Conservation (phyloP, 805 yeast genomes). For the Ogataea naganishii region DNA sequence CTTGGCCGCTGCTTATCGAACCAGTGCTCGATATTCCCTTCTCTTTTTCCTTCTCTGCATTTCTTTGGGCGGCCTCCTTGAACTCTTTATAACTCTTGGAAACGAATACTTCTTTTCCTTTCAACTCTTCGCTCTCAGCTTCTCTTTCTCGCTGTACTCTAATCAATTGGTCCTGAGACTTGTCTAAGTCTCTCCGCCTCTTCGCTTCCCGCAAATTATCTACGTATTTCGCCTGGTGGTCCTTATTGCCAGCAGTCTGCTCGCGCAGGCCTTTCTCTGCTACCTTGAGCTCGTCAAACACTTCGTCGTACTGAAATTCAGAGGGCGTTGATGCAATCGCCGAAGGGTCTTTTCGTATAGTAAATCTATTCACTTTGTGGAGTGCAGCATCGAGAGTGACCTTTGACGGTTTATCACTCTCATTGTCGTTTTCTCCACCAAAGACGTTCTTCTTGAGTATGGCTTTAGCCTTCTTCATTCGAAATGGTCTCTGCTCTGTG, state of each 20-base stretch:
- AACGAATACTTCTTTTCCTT: slow-evolving; percentile 36
- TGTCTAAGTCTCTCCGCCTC: slow-evolving; percentile 35
- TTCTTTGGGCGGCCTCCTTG: too few relatives aligned
- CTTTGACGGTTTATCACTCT: neutral
- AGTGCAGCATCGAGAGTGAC: too few relatives aligned
- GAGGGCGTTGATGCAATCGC: slow-evolving; percentile 6
- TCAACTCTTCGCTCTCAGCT: slow-evolving; percentile 28
- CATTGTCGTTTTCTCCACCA: neutral
- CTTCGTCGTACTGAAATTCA: slow-evolving; percentile 36
- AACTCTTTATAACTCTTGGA: slow-evolving; percentile 36
- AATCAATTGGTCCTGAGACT: slow-evolving; percentile 27
- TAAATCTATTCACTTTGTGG: slow-evolving; percentile 1
- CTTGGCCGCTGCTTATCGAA: too few relatives aligned
- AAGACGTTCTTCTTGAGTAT: slow-evolving; percentile 1
- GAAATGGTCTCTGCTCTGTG: too few relatives aligned
- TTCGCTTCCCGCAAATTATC: slow-evolving; percentile 34
- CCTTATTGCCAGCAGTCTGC: slow-evolving; percentile 8
- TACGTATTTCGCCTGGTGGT: slow-evolving; percentile 26
- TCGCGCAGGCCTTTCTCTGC: slow-evolving; percentile 13
- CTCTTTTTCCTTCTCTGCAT: too few relatives aligned
- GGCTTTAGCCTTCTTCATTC: too few relatives aligned
- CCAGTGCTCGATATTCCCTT: too few relatives aligned
- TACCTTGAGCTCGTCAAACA: slow-evolving; percentile 32
- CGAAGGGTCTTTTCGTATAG: slow-evolving; percentile 3
- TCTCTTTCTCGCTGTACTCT: slow-evolving; percentile 28